Percentiles rank a stretch among this genome's conserved stretches.
Evolutionary conservation across 2,329 filamentous ascomycete genomes (phyloP).

Genomic region (Colletotrichum endophyticum): DNA sequence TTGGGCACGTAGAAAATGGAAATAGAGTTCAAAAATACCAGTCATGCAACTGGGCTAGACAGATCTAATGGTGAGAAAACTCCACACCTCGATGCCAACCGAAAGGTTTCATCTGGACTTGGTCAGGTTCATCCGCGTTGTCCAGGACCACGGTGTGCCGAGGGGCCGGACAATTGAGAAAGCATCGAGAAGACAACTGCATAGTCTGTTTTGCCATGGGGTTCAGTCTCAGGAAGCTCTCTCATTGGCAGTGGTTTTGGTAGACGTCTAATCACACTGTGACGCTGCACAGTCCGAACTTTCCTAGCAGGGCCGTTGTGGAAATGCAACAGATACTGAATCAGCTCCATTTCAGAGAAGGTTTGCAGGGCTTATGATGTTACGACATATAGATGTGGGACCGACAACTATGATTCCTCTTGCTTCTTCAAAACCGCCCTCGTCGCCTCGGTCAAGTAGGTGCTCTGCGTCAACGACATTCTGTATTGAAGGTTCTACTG

Average conservation of each 20-base stretch:
- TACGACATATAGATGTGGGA: background rate
- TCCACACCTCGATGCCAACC: background rate
- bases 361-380: background rate
- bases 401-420: background rate
- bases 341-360: background rate
- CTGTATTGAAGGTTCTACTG: background rate
- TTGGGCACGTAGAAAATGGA: background rate
- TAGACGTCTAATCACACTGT: background rate
- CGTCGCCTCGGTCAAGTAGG: background rate
- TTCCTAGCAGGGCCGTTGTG: background rate
- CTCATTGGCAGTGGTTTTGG: background rate
- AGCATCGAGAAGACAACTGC: background rate
- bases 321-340: background rate
- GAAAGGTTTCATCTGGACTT: background rate
- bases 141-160: background rate
- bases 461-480: background rate
- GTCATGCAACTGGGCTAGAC: background rate
- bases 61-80: background rate
- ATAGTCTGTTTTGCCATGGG: background rate
- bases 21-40: background rate
- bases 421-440: background rate
- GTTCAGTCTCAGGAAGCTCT: background rate
- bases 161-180: background rate
- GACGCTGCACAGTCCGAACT: background rate
- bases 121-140: background rate